Conservation (phyloP, 257 asterid species). For the Solanum pimpinellifolium region DNA sequence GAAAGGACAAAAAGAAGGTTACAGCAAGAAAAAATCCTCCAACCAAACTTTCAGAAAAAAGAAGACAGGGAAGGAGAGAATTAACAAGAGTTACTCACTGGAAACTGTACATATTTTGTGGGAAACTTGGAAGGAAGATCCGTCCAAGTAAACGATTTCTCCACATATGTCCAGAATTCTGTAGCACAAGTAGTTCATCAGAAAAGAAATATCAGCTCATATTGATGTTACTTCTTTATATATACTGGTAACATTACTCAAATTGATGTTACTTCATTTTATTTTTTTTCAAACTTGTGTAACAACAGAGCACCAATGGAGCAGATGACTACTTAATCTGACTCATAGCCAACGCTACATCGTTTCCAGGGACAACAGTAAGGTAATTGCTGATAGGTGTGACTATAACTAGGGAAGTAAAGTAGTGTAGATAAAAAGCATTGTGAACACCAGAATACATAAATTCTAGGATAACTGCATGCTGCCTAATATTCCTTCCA, state of each 20-base stretch:
- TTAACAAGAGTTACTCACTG: conserved; percentile 38
- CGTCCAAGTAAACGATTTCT: conserved; percentile 96
- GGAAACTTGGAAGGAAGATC: conserved; percentile 98
- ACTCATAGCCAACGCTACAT: background rate
- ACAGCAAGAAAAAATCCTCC: background rate
- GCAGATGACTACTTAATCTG: background rate
- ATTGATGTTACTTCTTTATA: background rate
- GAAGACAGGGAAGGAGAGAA: background rate
- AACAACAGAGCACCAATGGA: background rate
- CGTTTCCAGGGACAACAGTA: background rate
- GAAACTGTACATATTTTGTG: conserved; percentile 93
- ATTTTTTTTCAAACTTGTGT: background rate
- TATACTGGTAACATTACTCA: background rate
- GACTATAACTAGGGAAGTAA: background rate
- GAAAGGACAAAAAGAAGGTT: conserved; percentile 9
- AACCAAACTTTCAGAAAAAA: background rate
- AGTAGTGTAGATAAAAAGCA: background rate
- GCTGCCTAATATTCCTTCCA: background rate
- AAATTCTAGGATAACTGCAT: background rate
- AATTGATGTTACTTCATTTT: background rate
- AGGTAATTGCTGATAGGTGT: background rate
- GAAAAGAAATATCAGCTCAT: background rate
- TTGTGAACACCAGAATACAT: background rate
- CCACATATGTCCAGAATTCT: conserved; percentile 97
- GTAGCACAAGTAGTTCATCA: conserved; percentile 14